Evolutionary conservation across 2,329 filamentous ascomycete species (phyloP), one percentile per base, ranked within the genome.

Genomic region (Colletotrichum simmondsii): DNA sequence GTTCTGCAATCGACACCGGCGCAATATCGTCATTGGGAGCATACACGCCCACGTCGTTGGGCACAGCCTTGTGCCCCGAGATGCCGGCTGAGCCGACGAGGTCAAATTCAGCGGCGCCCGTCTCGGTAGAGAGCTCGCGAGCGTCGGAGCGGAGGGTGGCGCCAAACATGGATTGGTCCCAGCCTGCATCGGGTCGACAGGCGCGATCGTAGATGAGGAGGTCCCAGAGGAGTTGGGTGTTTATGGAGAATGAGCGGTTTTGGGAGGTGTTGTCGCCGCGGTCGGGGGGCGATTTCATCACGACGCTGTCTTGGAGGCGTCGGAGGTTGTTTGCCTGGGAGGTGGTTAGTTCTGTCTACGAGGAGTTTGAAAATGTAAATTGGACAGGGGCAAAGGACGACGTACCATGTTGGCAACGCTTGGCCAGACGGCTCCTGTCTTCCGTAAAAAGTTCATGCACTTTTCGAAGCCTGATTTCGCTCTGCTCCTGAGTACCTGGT

Each of bases 41-140:
- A 60, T 82, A 83, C 0, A 78, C 79, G 0, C 80, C 79, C 19
- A 77, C 78, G 22, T 83, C 78, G 26, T 78, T 76, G 0, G 79
- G 78, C n/a, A 82, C 81, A 1, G 81, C 77, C 59, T 81, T 82
- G 75, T 84, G 82, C 0, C 80, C 81, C 3, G 80, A 81, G 6
- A 84, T 82, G 2, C 82, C 81, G 11, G 80, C 80, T 0, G 81
- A 83, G 8, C 82, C 82, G 35, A 84, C 79, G 3, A 84, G 76
- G 24, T 80, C 76, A 32, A 81, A 82, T 37, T 82, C 81, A 1
- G 77, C 79, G 6, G 78, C 79, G 0, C 75, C 76, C 28, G 53
- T 54, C 6, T 59, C 65, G 14, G 73, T 64, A 24, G 74, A 53
- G 7, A 61, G 46, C 16, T 71, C 64, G 5, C 65, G 28, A 0